These are phyloP conservation scores for Moelleriella libera DNA, from an alignment of 2,329 filamentous ascomycete species.

Conservation along the genomic window DNA sequence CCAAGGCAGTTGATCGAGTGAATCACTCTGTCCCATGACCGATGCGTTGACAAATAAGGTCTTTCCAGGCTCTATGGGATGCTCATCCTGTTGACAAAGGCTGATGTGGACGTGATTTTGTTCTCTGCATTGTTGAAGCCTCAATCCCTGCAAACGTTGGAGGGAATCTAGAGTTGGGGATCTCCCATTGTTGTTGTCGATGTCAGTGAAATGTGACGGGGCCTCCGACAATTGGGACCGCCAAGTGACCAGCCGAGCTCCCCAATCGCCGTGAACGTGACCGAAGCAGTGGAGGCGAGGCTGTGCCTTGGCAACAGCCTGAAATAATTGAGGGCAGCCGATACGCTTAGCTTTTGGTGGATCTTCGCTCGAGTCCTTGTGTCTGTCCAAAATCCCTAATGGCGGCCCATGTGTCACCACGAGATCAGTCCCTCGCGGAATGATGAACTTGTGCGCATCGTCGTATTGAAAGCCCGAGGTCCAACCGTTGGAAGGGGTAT, in stretches of 20 bases:
- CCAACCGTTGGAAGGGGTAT: slow-evolving; percentile 27
- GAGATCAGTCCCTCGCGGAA: slow-evolving; percentile 23
- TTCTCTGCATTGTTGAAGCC: not conserved
- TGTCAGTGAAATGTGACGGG: slow-evolving; percentile 30
- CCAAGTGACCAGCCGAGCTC: slow-evolving; percentile 33
- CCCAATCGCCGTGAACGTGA: slow-evolving; percentile 19
- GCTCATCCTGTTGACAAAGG: not conserved
- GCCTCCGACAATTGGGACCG: slow-evolving; percentile 9
- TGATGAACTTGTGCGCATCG: slow-evolving; percentile 22
- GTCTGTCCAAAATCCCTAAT: slow-evolving; percentile 31
- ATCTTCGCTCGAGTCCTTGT: not conserved
- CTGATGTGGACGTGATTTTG: not conserved
- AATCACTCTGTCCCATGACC: not conserved
- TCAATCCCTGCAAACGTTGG: not conserved
- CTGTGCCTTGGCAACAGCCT: slow-evolving; percentile 12
- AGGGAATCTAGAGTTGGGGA: not conserved
- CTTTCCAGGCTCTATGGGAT: not conserved
- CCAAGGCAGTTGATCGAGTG: not conserved
- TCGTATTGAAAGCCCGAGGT: slow-evolving; percentile 38
- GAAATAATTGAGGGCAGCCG: slow-evolving; percentile 17
- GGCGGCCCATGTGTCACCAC: slow-evolving; percentile 43
- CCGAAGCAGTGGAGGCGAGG: slow-evolving; percentile 23
- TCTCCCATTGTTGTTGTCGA: slow-evolving; percentile 24
- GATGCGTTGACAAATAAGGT: not conserved
- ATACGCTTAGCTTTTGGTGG: slow-evolving; percentile 6